phyloP scores from a whole-genome alignment of 371 early-diverging fungal genomes.

The Saksenaea oblongispora region DNA sequence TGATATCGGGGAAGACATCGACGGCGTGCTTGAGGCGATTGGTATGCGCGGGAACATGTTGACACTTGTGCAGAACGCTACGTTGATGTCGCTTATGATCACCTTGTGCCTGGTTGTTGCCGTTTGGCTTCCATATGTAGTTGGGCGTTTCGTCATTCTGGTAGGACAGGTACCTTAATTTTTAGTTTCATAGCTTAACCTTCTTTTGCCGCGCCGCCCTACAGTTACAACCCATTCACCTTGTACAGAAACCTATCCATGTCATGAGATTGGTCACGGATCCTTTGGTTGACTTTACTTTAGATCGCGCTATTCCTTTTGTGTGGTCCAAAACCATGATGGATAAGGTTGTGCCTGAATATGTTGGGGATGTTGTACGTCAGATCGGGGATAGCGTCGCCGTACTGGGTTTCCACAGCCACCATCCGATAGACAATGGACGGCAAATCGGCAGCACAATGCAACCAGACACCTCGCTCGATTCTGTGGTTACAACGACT shows the following conservation, averaged over 20 bases:
- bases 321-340: slow-evolving; percentile 11
- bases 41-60: slow-evolving; percentile 84
- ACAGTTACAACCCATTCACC: slow-evolving; percentile 32
- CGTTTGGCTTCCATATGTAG: slow-evolving; percentile 72
- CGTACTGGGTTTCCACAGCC: too few relatives aligned
- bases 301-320: slow-evolving; percentile 38
- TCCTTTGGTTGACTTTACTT: slow-evolving; percentile 13
- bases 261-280: slow-evolving; percentile 10
- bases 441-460: slow-evolving; percentile 15
- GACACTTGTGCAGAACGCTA: slow-evolving; percentile 72
- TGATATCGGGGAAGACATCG: slow-evolving; percentile 63
- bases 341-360: neutral
- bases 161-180: slow-evolving; percentile 14
- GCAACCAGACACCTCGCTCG: neutral
- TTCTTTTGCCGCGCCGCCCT: slow-evolving; percentile 10
- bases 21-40: slow-evolving; percentile 81
- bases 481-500: slow-evolving; percentile 1
- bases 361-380: too few relatives aligned
- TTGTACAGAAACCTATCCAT: slow-evolving; percentile 1
- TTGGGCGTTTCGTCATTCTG: slow-evolving; percentile 58
- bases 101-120: slow-evolving; percentile 67
- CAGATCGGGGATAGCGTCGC: neutral
- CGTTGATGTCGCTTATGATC: slow-evolving; percentile 72
- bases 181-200: neutral
- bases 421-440: neutral